Conservation (phyloP, 1,139 yeast species). For the Kodamaea arcana region DNA sequence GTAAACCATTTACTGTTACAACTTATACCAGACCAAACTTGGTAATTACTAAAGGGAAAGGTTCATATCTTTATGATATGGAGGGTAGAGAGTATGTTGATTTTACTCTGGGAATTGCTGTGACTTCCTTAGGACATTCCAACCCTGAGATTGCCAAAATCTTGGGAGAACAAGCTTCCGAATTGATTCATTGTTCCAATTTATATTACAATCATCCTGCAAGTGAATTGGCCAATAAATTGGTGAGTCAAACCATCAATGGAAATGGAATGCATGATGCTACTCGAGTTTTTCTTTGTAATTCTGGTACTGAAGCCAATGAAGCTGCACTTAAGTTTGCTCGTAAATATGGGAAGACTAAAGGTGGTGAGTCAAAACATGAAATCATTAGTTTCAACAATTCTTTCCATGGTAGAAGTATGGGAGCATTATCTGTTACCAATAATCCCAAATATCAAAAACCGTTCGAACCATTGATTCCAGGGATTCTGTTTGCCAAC, state of each 20-base stretch:
- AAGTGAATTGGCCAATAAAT: conserved; percentile 67
- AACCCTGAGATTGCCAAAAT: conserved; percentile 70
- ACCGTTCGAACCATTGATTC: conserved; percentile 86
- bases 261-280: conserved; percentile 82
- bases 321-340: conserved; percentile 98
- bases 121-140: conserved; percentile 89
- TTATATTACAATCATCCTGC: conserved; percentile 83
- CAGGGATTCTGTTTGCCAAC: conserved; percentile 70
- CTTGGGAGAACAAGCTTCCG: conserved; percentile 64
- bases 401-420: conserved; percentile 91
- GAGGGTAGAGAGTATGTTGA: conserved; percentile 79
- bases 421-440: conserved; percentile 91
- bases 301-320: conserved; percentile 95
- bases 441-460: conserved; percentile 88
- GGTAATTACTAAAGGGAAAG: conserved; percentile 68
- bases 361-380: conserved; percentile 47
- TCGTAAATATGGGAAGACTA: conserved; percentile 69
- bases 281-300: conserved; percentile 78
- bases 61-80: conserved; percentile 70
- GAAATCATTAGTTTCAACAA: conserved; percentile 83
- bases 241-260: conserved; percentile 63
- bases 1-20: conserved; percentile 63
- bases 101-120: conserved; percentile 95
- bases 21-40: conserved; percentile 79
- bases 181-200: conserved; percentile 80